Percentiles rank a stretch among this genome's conserved stretches.
Evolutionary conservation across 2,329 filamentous ascomycete genomes (phyloP).

Genomic region (Aureobasidium namibiae): DNA sequence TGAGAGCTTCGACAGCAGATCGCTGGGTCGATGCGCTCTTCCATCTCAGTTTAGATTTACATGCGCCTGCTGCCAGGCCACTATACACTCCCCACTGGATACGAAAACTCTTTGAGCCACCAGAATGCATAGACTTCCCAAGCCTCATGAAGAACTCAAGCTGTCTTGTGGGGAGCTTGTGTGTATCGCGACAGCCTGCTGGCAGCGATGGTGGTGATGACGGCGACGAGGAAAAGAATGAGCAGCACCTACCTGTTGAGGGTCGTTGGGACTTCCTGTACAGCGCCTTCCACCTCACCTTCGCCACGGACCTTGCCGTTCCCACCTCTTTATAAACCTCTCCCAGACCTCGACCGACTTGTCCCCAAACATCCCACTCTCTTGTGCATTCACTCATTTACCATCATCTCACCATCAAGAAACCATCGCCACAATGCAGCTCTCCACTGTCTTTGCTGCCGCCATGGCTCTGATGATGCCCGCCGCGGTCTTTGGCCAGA

Average conservation of each 20-base stretch:
- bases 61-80: neutral
- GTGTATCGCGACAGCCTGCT: neutral
- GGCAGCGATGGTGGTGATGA: neutral
- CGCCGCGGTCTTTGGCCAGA: neutral
- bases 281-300: neutral
- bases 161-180: neutral
- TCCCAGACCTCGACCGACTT: neutral
- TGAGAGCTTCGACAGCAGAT: too few species aligned
- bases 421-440: slow-evolving; percentile 9
- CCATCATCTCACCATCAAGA: neutral
- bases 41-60: too few species aligned
- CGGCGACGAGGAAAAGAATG: neutral
- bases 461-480: slow-evolving; percentile 4
- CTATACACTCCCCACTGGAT: neutral
- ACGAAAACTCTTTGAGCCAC: neutral
- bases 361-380: neutral
- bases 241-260: neutral
- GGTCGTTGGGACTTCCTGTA: neutral
- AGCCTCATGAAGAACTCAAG: neutral
- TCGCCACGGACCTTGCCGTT: neutral
- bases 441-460: neutral
- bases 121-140: neutral
- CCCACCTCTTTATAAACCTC: neutral
- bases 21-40: too few species aligned
- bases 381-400: neutral